These are phyloP conservation scores for Echria macrotheca DNA, from an alignment of 495 filamentous ascomycete species.

Conservation along the genomic window DNA sequence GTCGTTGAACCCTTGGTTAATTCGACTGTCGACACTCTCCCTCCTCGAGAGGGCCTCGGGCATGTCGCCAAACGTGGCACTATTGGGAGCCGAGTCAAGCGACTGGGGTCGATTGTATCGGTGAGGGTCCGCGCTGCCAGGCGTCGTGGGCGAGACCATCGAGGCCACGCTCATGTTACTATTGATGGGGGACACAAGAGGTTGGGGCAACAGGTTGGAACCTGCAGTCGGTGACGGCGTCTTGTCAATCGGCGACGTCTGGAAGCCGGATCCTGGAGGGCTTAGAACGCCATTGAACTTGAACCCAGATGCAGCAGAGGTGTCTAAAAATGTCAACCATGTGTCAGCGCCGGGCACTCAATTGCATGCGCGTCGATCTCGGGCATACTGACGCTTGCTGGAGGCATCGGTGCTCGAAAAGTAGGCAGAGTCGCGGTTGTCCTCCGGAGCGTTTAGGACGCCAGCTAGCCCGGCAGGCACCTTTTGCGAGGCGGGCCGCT, in stretches of 20 bases:
- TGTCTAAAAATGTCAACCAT: constrained; percentile 31
- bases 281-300: constrained; percentile 37
- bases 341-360: no score
- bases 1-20: constrained; percentile 65
- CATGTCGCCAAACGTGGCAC: constrained; percentile 25
- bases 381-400: constrained; percentile 50
- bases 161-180: constrained; percentile 52
- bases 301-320: constrained; percentile 44
- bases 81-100: constrained; percentile 35
- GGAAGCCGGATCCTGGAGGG: constrained; percentile 32
- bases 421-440: constrained; percentile 51
- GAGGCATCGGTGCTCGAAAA: constrained; percentile 49
- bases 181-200: constrained; percentile 42
- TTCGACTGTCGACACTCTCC: constrained; percentile 72
- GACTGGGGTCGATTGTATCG: constrained; percentile 44
- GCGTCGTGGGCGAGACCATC: constrained; percentile 50
- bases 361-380: no score
- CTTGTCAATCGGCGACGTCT: constrained; percentile 43
- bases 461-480: constrained; percentile 43
- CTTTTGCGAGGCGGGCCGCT: constrained; percentile 40
- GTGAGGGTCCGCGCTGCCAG: constrained; percentile 29
- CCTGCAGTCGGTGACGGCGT: constrained; percentile 48
- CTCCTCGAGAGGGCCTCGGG: constrained; percentile 52
- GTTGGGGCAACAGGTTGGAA: constrained; percentile 35
- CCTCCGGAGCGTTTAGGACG: constrained; percentile 46